Evolutionary conservation across 352 stramenopile genomes (phyloP), one percentile per base, ranked within the genome.

Genomic region (Hyaloperonospora arabidopsidis): DNA sequence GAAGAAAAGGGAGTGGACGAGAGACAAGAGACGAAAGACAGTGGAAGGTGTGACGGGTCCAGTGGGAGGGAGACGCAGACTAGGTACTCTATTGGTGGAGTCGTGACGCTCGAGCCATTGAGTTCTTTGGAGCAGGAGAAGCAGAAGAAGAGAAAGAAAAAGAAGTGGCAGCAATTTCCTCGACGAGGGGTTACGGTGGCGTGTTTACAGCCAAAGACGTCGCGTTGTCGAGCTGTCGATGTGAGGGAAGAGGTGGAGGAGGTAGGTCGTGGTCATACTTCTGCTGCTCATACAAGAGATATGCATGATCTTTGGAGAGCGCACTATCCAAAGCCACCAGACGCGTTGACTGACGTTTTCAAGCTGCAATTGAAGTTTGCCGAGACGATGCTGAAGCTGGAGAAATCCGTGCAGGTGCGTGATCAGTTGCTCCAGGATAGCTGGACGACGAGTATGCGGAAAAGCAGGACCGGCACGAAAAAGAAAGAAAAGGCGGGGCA

Each of bases 371-470:
- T 85, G 12, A 75, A 84, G 40, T 88, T 88, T 23, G 77, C 77
- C 0, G 77, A 88, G 65, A 88, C 75, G 38, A 86, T 88, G 75
- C 60, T 74, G 0, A 78, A 81, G 46, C 59, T 88, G 13, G 77
- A 88, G 21, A 76, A 86, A 54, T 85, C 73, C 0, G 74, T 88
- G 17, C 77, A 86, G 46, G 49, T 70, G 12, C 69, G 77, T 13
- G 75, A 88, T 14, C 61, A 79, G 13, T 49, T 88, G 18, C 60
- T 88, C 21, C 55, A 70, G 28, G 54, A 57, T 39, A 35, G 41
- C 2, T 19, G 41, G 18, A 18, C 47, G 7, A 36, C 49, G n/a
- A 52, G 8, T 35, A 35, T 56, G 18, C 35, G 34, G 7, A 61
- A 55, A 12, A 43, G 22, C 11, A 56, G 45, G n/a, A 38, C 19